These are phyloP conservation scores for Cairneyella variabilis DNA, from an alignment of 495 filamentous ascomycete genomes.

Conservation along the genomic window DNA sequence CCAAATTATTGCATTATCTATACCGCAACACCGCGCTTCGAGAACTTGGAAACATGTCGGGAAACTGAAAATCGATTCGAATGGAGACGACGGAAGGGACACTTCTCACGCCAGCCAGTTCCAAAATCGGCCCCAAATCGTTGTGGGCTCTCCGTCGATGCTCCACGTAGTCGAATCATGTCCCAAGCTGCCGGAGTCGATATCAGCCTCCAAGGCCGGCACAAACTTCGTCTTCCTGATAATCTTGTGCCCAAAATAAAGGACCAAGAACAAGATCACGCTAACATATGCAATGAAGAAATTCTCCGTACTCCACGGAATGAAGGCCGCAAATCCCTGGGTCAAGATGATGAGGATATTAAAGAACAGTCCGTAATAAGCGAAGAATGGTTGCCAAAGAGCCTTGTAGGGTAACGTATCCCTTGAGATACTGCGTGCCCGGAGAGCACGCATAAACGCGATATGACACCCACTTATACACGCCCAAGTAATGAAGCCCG, in stretches of 20 bases:
- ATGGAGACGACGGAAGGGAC: no score
- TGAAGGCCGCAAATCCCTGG: conserved; percentile 52
- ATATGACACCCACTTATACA: conserved; percentile 52
- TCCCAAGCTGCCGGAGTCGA: conserved; percentile 43
- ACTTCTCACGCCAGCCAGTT: no score
- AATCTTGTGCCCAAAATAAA: conserved; percentile 53
- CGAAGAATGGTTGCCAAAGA: conserved; percentile 56
- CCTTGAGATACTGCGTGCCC: conserved; percentile 50
- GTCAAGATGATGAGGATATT: conserved; percentile 50
- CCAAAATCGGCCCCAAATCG: no score
- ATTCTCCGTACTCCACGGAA: conserved; percentile 38
- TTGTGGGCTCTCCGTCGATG: no score
- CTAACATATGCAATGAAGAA: conserved; percentile 54
- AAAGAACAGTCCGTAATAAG: conserved; percentile 55
- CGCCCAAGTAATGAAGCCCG: conserved; percentile 60
- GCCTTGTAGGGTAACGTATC: conserved; percentile 54
- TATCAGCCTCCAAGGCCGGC: conserved; percentile 40
- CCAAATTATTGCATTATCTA: no score
- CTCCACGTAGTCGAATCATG: no score
- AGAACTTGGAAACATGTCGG: no score
- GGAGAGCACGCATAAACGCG: conserved; percentile 52
- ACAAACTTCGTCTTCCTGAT: conserved; percentile 40
- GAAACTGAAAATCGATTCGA: no score
- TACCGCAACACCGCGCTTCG: no score
- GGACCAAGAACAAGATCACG: conserved; percentile 48